Evolutionary conservation across 148 eudicot species (phyloP), one percentile per base, ranked within the genome.

Genomic region (Heliosperma pusillum): DNA sequence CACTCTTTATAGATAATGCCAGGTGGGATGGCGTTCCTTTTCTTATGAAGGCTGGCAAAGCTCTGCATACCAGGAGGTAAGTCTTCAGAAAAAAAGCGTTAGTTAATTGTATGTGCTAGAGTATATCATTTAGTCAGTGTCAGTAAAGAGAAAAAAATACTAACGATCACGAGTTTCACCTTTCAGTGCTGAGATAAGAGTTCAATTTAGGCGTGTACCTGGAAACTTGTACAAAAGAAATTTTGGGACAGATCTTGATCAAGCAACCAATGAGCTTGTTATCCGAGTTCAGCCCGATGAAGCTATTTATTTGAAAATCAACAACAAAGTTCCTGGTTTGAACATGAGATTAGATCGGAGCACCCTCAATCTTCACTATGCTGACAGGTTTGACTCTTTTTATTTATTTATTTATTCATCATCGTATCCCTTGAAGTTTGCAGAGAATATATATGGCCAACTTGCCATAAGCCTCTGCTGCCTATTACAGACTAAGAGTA

Each of bases 11-110:
- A 36, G 92, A 95, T 76, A 95, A 95, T 79, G 93, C 98, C 17
- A 84, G 98, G 87, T 90, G 98, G 98, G 98, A 94, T 57, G 98
- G 98, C 27, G 97, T 94, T 66, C 98, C 98, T 67, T 94, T 94
- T 80, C 87, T 94, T 20, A 92, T 94, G 98, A 94, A 94, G 78
- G 98, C 98, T 72, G 98, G 98, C 47, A 94, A 94, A 85, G 98
- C 98, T 20, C 82, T 94, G 59, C 88, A 94, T 79, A 86, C 76
- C 66, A 88, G 87, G 86, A 86, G 98, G 98, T 94, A 81, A 52
- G 53, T 61, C 1, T 7, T 30, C 1, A 29, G 47, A 70, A 69
- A 12, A 36, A 6, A 36, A 36, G n/a, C 42, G 7, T 36, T 10
- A 10, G 44, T 3, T 26, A 58, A 29, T 40, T 22, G 5, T 40